Conservation (phyloP, 192 early-diverging fungal genomes). For the Rhizophagus prolifer region DNA sequence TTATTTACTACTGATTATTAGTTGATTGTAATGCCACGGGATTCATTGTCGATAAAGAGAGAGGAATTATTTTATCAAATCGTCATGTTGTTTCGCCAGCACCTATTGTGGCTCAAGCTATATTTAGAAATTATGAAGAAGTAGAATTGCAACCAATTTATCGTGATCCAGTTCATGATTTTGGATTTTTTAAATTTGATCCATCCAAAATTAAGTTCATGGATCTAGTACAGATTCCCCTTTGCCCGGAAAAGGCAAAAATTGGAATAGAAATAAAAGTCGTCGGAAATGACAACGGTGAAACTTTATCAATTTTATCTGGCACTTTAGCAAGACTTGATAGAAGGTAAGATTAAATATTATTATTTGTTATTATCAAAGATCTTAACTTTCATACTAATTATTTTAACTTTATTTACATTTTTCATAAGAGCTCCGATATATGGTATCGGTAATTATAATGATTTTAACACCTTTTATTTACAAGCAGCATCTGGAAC, state of each 20-base stretch:
- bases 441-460: slow-evolving; percentile 67
- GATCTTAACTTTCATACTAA: neutral
- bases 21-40: slow-evolving; percentile 64
- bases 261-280: slow-evolving; percentile 77
- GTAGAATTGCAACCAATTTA: slow-evolving; percentile 71
- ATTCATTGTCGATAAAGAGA: slow-evolving; percentile 75
- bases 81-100: slow-evolving; percentile 74
- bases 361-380: neutral
- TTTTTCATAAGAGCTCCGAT: slow-evolving; percentile 54
- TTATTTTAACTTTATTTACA: neutral
- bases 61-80: slow-evolving; percentile 76
- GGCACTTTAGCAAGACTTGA: slow-evolving; percentile 75
- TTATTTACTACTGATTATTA: slow-evolving; percentile 4
- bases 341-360: slow-evolving; percentile 40
- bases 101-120: slow-evolving; percentile 69
- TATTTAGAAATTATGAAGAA: slow-evolving; percentile 75
- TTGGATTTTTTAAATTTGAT: slow-evolving; percentile 80
- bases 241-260: slow-evolving; percentile 65
- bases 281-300: slow-evolving; percentile 77
- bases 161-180: slow-evolving; percentile 82
- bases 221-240: slow-evolving; percentile 63
- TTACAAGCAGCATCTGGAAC: slow-evolving; percentile 72
- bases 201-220: slow-evolving; percentile 67
- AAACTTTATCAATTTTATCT: slow-evolving; percentile 74
- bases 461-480: slow-evolving; percentile 84